Conservation (phyloP, 1,284 basidiomycete species). For the Microbotryum lychnidis-dioicae region DNA sequence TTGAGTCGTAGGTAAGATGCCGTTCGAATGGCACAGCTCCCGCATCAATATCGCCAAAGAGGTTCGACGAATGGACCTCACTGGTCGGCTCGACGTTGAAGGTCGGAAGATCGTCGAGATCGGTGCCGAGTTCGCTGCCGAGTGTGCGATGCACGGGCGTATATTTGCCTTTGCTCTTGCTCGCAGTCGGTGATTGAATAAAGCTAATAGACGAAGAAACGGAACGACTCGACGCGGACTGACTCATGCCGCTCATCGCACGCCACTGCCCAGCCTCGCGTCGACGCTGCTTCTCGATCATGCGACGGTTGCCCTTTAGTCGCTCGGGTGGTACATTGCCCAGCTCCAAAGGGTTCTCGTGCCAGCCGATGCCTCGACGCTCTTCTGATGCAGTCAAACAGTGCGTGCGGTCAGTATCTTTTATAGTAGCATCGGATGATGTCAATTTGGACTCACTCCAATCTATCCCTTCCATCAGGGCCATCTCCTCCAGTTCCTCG, state of each 20-base stretch:
- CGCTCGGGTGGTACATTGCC: background rate
- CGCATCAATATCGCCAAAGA: too few relatives aligned
- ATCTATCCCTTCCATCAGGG: slow-evolving; percentile 41
- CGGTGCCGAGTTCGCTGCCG: slow-evolving; percentile 50
- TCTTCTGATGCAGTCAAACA: background rate
- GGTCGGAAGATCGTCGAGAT: slow-evolving; percentile 39
- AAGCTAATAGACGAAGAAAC: background rate
- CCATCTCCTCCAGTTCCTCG: slow-evolving; percentile 54
- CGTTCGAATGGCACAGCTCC: too few relatives aligned
- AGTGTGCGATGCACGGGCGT: slow-evolving; percentile 43
- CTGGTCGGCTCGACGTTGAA: slow-evolving; percentile 37
- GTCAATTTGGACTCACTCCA: background rate
- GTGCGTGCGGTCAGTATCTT: too few relatives aligned
- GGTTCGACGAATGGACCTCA: too few relatives aligned
- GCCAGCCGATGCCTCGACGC: slow-evolving; percentile 15
- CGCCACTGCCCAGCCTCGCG: background rate
- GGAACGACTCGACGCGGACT: slow-evolving; percentile 1
- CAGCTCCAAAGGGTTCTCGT: background rate
- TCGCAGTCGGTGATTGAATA: background rate
- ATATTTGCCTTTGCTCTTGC: background rate
- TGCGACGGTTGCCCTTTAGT: slow-evolving; percentile 2
- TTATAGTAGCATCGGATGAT: too few relatives aligned
- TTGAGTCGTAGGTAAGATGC: too few relatives aligned
- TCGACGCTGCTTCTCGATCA: background rate
- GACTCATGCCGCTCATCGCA: background rate